Conservation (phyloP, 306 rosid genomes). For the Sphenostylis stenocarpa region DNA sequence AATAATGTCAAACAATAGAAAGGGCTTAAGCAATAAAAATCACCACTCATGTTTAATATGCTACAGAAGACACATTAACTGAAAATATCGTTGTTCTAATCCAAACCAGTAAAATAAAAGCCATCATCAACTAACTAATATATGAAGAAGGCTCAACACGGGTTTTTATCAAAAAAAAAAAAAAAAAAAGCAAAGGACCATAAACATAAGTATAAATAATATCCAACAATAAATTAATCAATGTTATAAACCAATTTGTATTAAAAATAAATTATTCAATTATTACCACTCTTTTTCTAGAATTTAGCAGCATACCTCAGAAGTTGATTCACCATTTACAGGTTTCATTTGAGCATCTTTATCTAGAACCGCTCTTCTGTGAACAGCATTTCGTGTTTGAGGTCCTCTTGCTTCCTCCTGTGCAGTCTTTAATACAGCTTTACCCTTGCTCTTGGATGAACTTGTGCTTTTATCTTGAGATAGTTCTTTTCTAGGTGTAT, state of each 20-base stretch:
- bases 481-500: constrained; percentile 57
- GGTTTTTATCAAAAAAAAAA: neutral
- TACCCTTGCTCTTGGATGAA: constrained; percentile 88
- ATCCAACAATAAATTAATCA: constrained; percentile 7
- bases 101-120: neutral
- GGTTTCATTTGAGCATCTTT: constrained; percentile 76
- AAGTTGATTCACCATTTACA: constrained; percentile 72
- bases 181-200: neutral
- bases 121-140: neutral
- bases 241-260: neutral
- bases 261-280: neutral
- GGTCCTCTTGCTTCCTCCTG: constrained; percentile 76
- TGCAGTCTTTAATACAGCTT: constrained; percentile 81
- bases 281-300: neutral
- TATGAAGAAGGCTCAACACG: neutral
- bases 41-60: neutral
- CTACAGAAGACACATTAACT: neutral
- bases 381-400: constrained; percentile 80
- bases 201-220: neutral
- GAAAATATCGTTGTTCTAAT: neutral
- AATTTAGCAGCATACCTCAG: constrained; percentile 63
- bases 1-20: neutral
- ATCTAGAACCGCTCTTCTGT: constrained; percentile 68
- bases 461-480: constrained; percentile 69
- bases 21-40: neutral